Percentiles rank a stretch among this genome's conserved stretches.
Conservation (phyloP, 2,329 filamentous ascomycete species). For the Daldinia sp. region DNA sequence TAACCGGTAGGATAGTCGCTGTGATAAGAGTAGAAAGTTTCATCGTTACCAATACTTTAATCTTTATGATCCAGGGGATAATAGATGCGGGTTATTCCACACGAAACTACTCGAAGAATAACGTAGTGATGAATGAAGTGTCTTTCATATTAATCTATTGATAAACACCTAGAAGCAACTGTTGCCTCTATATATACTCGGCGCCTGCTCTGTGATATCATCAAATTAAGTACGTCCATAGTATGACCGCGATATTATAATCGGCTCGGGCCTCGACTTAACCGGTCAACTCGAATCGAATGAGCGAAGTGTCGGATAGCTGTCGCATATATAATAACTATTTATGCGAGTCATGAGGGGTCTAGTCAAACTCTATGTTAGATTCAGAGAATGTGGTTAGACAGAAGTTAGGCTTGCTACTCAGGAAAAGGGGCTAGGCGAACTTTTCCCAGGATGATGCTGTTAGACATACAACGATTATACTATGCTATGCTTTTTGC, state of each 20-base stretch:
- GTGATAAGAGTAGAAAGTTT: constrained; percentile 48
- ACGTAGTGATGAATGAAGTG: neutral
- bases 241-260: neutral
- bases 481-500: neutral
- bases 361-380: neutral
- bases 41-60: constrained; percentile 18
- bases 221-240: neutral
- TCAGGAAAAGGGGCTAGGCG: neutral
- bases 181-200: neutral
- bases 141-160: neutral
- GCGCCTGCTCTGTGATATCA: neutral
- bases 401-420: neutral
- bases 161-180: neutral
- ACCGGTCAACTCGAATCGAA: neutral
- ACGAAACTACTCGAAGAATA: neutral
- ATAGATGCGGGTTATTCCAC: neutral
- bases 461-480: neutral
- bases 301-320: neutral
- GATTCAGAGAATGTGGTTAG: neutral
- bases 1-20: constrained; percentile 15
- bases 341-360: neutral
- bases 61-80: neutral
- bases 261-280: neutral
- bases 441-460: neutral
- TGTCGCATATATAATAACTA: neutral